Conservation (phyloP, 2,329 filamentous ascomycete genomes). For the Ophiostoma sp. region DNA sequence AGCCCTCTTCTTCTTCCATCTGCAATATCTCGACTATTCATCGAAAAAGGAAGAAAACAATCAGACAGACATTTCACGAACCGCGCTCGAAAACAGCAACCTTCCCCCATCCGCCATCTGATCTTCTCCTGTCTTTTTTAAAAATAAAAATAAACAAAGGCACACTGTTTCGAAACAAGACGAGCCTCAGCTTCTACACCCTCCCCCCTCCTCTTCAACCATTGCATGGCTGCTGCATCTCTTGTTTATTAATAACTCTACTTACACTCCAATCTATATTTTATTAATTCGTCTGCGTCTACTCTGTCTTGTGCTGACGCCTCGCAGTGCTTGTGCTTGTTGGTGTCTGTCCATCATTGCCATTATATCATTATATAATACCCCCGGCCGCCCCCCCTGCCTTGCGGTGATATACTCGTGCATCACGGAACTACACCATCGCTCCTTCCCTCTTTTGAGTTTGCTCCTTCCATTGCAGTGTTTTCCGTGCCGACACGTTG, state of each 20-base stretch:
- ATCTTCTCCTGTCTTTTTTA: neutral
- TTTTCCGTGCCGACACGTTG: neutral
- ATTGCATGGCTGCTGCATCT: neutral
- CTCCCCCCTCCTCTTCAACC: neutral
- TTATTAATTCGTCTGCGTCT: neutral
- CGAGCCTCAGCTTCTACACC: neutral
- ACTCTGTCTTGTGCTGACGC: neutral
- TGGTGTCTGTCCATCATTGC: neutral
- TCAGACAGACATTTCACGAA: too few relatives aligned
- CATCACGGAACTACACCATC: neutral
- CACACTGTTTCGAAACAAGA: neutral
- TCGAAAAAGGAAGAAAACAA: too few relatives aligned
- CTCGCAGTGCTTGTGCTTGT: too few relatives aligned
- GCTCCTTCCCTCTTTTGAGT: neutral
- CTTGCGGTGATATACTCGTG: neutral
- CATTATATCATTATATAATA: neutral
- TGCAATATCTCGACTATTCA: too few relatives aligned
- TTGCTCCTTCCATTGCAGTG: neutral
- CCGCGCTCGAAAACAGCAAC: neutral
- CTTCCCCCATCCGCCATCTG: neutral
- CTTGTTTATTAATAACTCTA: neutral
- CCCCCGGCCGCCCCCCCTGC: neutral
- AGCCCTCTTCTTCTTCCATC: too few relatives aligned
- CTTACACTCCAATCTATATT: neutral
- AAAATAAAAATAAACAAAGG: neutral